These are phyloP conservation scores for Rhodotorula paludigena DNA, from an alignment of 768 basidiomycete species.

Conservation along the genomic window DNA sequence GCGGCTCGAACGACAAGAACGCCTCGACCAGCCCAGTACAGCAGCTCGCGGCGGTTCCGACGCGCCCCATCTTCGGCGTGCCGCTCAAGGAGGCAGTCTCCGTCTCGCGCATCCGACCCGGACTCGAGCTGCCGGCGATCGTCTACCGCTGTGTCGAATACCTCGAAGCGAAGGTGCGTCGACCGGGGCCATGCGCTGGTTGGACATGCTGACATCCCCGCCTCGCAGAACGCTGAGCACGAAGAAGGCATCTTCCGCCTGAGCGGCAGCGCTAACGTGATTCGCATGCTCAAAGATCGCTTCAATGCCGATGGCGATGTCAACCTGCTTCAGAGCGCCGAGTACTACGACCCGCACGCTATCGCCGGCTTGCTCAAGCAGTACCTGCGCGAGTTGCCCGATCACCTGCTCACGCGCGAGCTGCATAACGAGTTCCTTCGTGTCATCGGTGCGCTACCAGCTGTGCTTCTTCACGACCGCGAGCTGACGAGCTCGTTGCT, in stretches of 20 bases:
- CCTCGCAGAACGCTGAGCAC: conserved; percentile 65
- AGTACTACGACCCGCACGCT: conserved; percentile 96
- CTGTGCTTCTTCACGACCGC: background rate
- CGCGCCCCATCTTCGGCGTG: conserved; percentile 79
- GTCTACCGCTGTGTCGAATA: conserved; percentile 94
- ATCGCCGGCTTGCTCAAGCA: conserved; percentile 86
- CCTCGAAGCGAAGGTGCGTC: conserved; percentile 65
- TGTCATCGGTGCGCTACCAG: conserved; percentile 71
- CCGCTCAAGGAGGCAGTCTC: conserved; percentile 80
- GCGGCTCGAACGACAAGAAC: conserved; percentile 12
- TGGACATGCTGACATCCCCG: no score
- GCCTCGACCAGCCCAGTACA: background rate
- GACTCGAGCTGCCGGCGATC: conserved; percentile 73
- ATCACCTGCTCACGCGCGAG: conserved; percentile 85
- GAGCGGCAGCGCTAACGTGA: conserved; percentile 37
- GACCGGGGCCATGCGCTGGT: background rate
- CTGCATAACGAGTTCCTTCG: conserved; percentile 83
- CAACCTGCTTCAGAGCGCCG: conserved; percentile 76
- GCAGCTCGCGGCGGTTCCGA: conserved; percentile 42
- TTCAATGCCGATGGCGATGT: conserved; percentile 97
- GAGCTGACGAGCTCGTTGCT: background rate
- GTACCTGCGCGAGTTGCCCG: conserved; percentile 87
- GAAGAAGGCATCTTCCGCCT: conserved; percentile 98
- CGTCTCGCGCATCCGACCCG: conserved; percentile 70
- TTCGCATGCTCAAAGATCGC: conserved; percentile 67